phyloP scores from a whole-genome alignment of 768 basidiomycete genomes.

The Grammothele lineata region DNA sequence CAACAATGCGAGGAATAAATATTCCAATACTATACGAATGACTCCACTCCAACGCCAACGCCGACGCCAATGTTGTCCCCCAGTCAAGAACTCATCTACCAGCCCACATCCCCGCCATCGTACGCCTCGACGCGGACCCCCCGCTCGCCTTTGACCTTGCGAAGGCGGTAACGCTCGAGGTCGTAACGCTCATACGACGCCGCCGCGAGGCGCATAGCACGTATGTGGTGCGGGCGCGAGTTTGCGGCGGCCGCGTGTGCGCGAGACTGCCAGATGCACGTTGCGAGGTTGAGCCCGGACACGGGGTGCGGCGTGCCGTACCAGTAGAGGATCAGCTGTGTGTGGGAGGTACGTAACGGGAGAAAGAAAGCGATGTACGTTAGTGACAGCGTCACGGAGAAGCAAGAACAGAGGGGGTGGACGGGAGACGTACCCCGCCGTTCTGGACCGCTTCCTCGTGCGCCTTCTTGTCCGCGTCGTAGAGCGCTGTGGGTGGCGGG shows the following conservation, averaged over 20 bases:
- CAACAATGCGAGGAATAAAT: neutral
- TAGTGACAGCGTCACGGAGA: neutral
- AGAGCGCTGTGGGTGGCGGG: constrained; percentile 75
- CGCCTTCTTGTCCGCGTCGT: constrained; percentile 81
- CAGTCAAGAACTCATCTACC: no score
- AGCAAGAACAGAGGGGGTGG: neutral
- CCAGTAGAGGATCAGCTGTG: constrained; percentile 87
- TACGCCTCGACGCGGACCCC: constrained; percentile 59
- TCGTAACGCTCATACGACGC: constrained; percentile 74
- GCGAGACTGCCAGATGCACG: constrained; percentile 93
- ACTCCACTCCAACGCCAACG: no score
- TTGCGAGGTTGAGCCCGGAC: constrained; percentile 86
- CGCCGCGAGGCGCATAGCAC: constrained; percentile 78
- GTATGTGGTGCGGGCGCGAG: constrained; percentile 72
- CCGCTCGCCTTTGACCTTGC: constrained; percentile 58
- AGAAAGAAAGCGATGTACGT: neutral
- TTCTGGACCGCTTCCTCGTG: constrained; percentile 91
- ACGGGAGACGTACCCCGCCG: constrained; percentile 61
- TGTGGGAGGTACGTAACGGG: neutral
- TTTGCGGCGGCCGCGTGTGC: constrained; percentile 80
- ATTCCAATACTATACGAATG: no score
- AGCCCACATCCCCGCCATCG: constrained; percentile 61
- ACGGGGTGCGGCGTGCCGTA: constrained; percentile 76
- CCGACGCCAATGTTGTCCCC: no score
- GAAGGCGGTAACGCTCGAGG: constrained; percentile 70